These are phyloP conservation scores for Salvia miltiorrhiza DNA, from an alignment of 257 asterid genomes.

Conservation along the genomic window DNA sequence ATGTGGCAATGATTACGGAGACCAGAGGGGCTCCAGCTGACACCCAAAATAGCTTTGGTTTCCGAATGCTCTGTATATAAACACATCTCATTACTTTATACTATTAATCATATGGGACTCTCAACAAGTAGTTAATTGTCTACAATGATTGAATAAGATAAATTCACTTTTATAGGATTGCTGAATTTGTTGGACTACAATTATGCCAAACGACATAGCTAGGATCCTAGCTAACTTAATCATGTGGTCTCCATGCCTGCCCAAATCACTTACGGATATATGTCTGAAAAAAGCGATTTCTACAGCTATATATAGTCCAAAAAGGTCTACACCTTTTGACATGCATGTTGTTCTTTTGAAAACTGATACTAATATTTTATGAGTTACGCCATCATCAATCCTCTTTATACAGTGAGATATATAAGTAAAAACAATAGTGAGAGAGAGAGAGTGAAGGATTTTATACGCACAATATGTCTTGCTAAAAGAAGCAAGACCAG, in stretches of 20 bases:
- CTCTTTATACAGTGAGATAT: background rate
- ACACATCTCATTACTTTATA: too few relatives aligned
- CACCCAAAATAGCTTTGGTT: slow-evolving; percentile 86
- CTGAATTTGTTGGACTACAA: background rate
- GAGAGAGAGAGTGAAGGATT: background rate
- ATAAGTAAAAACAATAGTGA: background rate
- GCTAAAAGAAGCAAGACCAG: slow-evolving; percentile 62
- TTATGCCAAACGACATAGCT: slow-evolving; percentile 2
- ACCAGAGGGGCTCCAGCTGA: slow-evolving; percentile 92
- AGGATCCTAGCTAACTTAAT: background rate
- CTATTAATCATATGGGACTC: too few relatives aligned
- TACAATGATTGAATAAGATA: background rate
- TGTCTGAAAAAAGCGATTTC: background rate
- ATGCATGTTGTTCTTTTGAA: background rate
- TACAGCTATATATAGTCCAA: background rate
- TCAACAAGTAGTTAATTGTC: too few relatives aligned
- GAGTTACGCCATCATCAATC: too few relatives aligned
- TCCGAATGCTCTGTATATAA: slow-evolving; percentile 57
- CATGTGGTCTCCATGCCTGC: background rate
- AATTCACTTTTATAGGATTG: background rate
- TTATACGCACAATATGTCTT: slow-evolving; percentile 63
- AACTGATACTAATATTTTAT: background rate
- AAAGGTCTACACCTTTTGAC: background rate
- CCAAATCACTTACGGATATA: background rate
- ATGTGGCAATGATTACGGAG: slow-evolving; percentile 68